These are phyloP conservation scores for Primulina huaijiensis DNA, from an alignment of 257 asterid species.

Conservation along the genomic window DNA sequence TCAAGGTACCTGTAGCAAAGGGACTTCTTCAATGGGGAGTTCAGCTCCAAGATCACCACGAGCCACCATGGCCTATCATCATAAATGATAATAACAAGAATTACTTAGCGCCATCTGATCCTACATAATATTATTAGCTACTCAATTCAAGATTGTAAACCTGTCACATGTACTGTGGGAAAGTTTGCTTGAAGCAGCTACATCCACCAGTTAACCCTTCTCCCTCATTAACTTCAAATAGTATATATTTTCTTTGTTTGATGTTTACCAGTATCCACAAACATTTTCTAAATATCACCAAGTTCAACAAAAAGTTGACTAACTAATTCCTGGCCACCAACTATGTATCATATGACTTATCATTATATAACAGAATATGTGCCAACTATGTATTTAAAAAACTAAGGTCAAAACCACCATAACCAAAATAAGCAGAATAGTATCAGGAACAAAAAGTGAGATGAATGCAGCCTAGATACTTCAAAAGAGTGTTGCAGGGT, in stretches of 20 bases:
- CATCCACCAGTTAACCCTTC: not conserved
- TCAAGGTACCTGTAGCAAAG: constrained; percentile 75
- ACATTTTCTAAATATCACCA: not conserved
- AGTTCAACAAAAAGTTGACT: not conserved
- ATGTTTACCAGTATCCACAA: not conserved
- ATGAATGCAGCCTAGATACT: not conserved
- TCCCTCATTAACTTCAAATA: not conserved
- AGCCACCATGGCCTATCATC: constrained; percentile 96
- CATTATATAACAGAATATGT: too few relatives aligned
- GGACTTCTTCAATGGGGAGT: constrained; percentile 98
- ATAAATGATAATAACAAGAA: constrained; percentile 16
- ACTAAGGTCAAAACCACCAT: too few relatives aligned
- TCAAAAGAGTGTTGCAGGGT: not conserved
- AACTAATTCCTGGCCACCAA: too few relatives aligned
- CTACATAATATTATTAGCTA: not conserved
- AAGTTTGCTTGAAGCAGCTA: not conserved
- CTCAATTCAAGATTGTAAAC: constrained; percentile 15
- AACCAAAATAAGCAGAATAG: too few relatives aligned
- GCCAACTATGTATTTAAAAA: too few relatives aligned
- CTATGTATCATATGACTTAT: too few relatives aligned
- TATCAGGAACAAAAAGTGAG: not conserved
- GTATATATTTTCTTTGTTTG: too few relatives aligned
- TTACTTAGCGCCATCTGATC: constrained; percentile 2
- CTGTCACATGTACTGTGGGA: not conserved
- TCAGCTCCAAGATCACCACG: constrained; percentile 99